Percentiles rank a stretch among this genome's conserved stretches.
phyloP scores from a whole-genome alignment of 2,329 filamentous ascomycete genomes.

The Malbranchea zuffiana region DNA sequence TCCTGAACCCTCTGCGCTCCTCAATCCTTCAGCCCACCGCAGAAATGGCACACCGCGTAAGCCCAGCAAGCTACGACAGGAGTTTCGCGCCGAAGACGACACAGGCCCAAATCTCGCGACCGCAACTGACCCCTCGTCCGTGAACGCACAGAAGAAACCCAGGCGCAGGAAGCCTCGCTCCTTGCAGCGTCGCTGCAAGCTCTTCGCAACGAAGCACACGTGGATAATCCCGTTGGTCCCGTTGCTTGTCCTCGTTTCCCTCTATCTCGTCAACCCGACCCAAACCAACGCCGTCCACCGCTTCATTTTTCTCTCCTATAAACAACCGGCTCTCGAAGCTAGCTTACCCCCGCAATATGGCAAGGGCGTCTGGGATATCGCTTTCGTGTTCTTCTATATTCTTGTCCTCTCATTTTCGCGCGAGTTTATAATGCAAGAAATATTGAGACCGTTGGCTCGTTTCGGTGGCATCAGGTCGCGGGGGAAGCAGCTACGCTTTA shows the following conservation, averaged over 20 bases:
- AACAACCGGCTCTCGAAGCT: slow-evolving; percentile 45
- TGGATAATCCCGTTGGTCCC: slow-evolving; percentile 59
- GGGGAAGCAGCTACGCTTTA: slow-evolving; percentile 77
- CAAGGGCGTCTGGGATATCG: slow-evolving; percentile 73
- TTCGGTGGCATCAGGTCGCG: slow-evolving; percentile 56
- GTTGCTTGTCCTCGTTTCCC: slow-evolving; percentile 49
- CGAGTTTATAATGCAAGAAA: slow-evolving; percentile 87
- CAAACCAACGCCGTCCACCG: slow-evolving; percentile 64
- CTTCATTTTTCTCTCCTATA: slow-evolving; percentile 84
- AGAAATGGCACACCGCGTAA: too few relatives aligned
- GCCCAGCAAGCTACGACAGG: too few relatives aligned
- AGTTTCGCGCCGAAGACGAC: too few relatives aligned
- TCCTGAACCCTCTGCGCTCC: too few relatives aligned
- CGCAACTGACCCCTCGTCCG: too few relatives aligned
- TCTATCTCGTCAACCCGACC: slow-evolving; percentile 64
- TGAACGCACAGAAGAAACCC: too few relatives aligned
- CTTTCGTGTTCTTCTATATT: slow-evolving; percentile 79
- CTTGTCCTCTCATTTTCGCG: slow-evolving; percentile 82
- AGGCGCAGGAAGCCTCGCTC: too few relatives aligned
- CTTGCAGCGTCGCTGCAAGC: too few relatives aligned
- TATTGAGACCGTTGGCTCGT: slow-evolving; percentile 65
- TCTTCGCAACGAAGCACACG: too few relatives aligned
- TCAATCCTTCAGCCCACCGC: too few relatives aligned
- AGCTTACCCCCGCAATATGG: slow-evolving; percentile 58
- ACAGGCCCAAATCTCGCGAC: too few relatives aligned